Evolutionary conservation across 352 stramenopile genomes (phyloP).

Genomic region (Pythium volutum): DNA sequence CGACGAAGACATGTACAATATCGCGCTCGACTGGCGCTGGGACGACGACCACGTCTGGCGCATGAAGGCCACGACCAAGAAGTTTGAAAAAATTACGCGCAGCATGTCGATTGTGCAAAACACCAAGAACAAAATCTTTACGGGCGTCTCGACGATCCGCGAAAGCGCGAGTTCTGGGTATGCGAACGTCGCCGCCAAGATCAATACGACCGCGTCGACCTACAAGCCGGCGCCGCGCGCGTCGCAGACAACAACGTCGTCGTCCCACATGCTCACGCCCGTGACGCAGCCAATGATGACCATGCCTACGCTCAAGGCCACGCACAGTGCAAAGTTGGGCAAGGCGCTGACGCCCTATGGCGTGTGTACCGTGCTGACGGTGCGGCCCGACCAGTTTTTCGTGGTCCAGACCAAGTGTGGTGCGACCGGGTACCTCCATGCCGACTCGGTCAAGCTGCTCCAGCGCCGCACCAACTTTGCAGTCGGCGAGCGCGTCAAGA

Average conservation of each 20-base stretch:
- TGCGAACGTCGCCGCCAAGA: conserved; percentile 51
- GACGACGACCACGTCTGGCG: conserved; percentile 86
- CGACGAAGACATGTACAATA: conserved; percentile 88
- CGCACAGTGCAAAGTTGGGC: conserved; percentile 15
- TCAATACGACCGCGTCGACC: conserved; percentile 43
- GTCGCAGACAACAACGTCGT: conserved; percentile 13
- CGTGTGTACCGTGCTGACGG: conserved; percentile 27
- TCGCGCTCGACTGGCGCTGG: conserved; percentile 86
- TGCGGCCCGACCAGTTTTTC: conserved; percentile 28
- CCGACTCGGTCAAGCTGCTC: conserved; percentile 28
- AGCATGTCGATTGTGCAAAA: conserved; percentile 70
- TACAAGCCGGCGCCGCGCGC: conserved; percentile 22
- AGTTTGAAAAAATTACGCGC: conserved; percentile 77
- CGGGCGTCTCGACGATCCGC: conserved; percentile 72
- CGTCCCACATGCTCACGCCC: too few species aligned
- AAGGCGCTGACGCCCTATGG: conserved; percentile 32
- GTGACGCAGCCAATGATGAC: conserved; percentile 21
- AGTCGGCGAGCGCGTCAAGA: conserved; percentile 28
- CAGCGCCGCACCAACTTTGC: conserved; percentile 28
- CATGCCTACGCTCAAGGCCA: background rate
- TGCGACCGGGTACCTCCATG: conserved; percentile 29
- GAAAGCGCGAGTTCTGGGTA: conserved; percentile 50
- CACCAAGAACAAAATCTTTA: conserved; percentile 78
- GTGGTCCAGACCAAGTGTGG: conserved; percentile 30
- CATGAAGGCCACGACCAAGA: conserved; percentile 89